A percentile compares a stretch with the other conserved stretches of the same genome.
Evolutionary conservation across 2,329 filamentous ascomycete species (phyloP).

Genomic region (Cucurbitaria berberidis): DNA sequence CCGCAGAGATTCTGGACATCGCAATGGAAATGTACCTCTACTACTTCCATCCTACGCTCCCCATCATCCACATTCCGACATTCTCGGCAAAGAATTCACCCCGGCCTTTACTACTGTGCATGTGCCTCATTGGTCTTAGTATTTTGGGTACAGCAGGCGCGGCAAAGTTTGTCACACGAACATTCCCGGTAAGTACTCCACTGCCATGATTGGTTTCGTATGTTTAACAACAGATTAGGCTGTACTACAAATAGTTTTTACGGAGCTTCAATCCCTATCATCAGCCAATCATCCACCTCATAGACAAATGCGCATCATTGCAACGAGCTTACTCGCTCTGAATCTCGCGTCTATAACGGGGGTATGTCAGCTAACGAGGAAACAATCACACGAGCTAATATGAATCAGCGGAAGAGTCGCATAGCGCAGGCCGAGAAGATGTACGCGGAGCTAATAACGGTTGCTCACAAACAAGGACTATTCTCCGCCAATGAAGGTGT

Average conservation of each 20-base stretch:
- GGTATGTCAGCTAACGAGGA: slow-evolving; percentile 31
- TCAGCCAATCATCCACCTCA: slow-evolving; percentile 49
- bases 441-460: slow-evolving; percentile 58
- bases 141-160: slow-evolving; percentile 60
- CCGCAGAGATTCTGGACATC: slow-evolving; percentile 61
- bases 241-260: slow-evolving; percentile 50
- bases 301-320: slow-evolving; percentile 55
- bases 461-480: slow-evolving; percentile 58
- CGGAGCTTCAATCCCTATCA: slow-evolving; percentile 53
- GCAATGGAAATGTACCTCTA: slow-evolving; percentile 61
- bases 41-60: slow-evolving; percentile 60
- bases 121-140: slow-evolving; percentile 61
- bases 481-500: slow-evolving; percentile 55
- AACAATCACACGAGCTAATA: slow-evolving; percentile 10
- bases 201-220: too few species aligned
- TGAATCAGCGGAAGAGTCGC: slow-evolving; percentile 43
- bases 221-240: slow-evolving; percentile 20
- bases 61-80: slow-evolving; percentile 61
- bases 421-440: slow-evolving; percentile 59
- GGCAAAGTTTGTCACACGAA: slow-evolving; percentile 56
- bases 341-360: slow-evolving; percentile 59
- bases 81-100: slow-evolving; percentile 58
- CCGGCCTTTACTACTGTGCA: slow-evolving; percentile 56
- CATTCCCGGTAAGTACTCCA: slow-evolving; percentile 47
- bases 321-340: slow-evolving; percentile 56